Conservation (phyloP, 1,284 basidiomycete species). For the Cryptococcus floricola region DNA sequence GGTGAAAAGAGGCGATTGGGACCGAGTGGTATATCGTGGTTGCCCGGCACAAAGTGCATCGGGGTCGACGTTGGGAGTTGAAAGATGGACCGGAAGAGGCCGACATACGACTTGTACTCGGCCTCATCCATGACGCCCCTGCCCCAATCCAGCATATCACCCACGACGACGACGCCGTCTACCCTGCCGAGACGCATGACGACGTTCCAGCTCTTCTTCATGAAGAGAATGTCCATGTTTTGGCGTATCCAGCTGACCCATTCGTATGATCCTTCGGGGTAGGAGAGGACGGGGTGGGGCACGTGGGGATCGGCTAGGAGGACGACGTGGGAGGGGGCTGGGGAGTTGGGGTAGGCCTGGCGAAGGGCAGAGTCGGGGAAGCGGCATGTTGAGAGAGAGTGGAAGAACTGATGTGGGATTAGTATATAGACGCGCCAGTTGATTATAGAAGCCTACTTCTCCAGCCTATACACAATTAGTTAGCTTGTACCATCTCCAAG, state of each 20-base stretch:
- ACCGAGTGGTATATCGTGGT: constrained; percentile 76
- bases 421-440: not conserved
- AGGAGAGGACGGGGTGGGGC: constrained; percentile 55
- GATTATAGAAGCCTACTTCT: constrained; percentile 26
- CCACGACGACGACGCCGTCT: constrained; percentile 71
- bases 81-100: constrained; percentile 64
- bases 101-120: constrained; percentile 62
- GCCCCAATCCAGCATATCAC: constrained; percentile 72
- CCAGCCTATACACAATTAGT: constrained; percentile 25
- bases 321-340: constrained; percentile 59
- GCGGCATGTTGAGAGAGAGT: constrained; percentile 45
- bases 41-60: constrained; percentile 72
- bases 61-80: constrained; percentile 48
- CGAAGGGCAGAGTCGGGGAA: constrained; percentile 44
- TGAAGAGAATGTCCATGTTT: constrained; percentile 62
- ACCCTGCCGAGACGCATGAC: constrained; percentile 59
- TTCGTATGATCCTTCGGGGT: constrained; percentile 42
- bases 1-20: constrained; percentile 57
- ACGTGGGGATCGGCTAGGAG: constrained; percentile 76
- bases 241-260: constrained; percentile 53
- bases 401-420: constrained; percentile 38
- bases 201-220: constrained; percentile 71
- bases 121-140: constrained; percentile 56
- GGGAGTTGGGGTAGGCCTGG: constrained; percentile 10
- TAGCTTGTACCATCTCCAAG: not conserved